Base-by-base conservation (phyloP, 306 rosid species). In the Fagus crenata region DNA sequence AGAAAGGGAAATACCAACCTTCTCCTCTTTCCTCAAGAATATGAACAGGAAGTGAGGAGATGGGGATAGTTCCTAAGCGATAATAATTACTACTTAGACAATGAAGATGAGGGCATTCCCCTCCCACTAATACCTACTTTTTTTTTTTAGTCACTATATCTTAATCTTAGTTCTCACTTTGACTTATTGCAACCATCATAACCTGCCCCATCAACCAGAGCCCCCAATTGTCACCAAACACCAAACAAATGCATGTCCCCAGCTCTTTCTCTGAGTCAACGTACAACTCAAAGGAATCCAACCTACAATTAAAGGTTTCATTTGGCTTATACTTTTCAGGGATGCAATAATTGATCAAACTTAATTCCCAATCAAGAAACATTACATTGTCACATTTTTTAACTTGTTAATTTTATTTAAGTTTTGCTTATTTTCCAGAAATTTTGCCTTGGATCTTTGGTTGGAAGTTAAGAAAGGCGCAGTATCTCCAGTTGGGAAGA, bases 291-390 rank as follows among this genome's bases (percentile, higher is more conserved):
- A 7, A 28, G 40, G 40, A 28, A 46, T 46, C 40, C 41, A 0
- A 33, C 81, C 46, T 33, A 63, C 77, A 0, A 18, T 61, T 15
- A 42, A 70, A 63, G 53, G 41, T 33, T 41, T 51, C 15, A 61
- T 53, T 71, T 81, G 67, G 77, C 43, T 40, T 28, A 4, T 36
- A 32, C 35, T 60, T 78, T 59, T 5, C 36, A 31, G 33, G 49
- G 43, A 13, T 7, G 9, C 6, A 39, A 43, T 40, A 43, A 31
- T 28, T 43, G 31, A 41, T 22, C 63, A 56, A 22, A 18, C 35
- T 56, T 32, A 46, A 56, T 13, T 22, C 63, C 9, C 63, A 56
- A 18, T 56, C 63, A n/a, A 56, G 0, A 56, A 56, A 46, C 51
- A 46, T 46, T 46, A 46, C 51, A 46, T 46, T 46, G 13, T 46